Base-by-base conservation (phyloP, 2,329 filamentous ascomycete genomes). In the Drechslera avenae region DNA sequence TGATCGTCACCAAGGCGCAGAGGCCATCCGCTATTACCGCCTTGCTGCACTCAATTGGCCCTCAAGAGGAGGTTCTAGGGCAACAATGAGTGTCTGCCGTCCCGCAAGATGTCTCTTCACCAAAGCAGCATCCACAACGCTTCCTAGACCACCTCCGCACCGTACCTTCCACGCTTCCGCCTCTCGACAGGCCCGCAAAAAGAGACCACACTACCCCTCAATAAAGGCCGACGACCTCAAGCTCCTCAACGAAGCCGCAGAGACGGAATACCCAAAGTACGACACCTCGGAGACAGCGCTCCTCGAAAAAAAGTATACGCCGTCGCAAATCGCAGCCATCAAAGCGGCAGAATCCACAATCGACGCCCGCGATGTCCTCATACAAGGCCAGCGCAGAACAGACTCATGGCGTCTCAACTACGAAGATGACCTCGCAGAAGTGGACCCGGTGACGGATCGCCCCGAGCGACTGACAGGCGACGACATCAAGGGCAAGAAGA, bases 241-340 rank as follows among this genome's bases (percentile, higher is more conserved):
- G 42, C 62, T 69, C n/a, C 61, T 73, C 33, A 67, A 68, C 41
- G 51, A 68, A 51, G 62, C 62, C 1, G 71, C 71, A 28, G 63
- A 61, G 39, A 46, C 50, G 21, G 46, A 62, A 5, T 86, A 86
- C 66, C 81, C 85, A 56, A 78, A 83, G 12, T 94, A 91, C 76
- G 85, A 84, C 12, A 75, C 81, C 33, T 81, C 50, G 10, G 71
- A 73, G 51, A 60, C 60, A 3, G 43, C 46, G 12, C 64, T 73
- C 10, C 80, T 96, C 50, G 75, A 75, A 51, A 76, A 84, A 67
- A 83, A 83, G 63, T 97, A 96, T 79, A 89, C 90, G 0, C 81
- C 86, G 13, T 85, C 88, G 71, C 93, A 97, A 77, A 80, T 95
- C 62, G 85, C 84, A 48, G 90, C 91, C 50, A 85, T 97, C 69